These are phyloP conservation scores for Pseudogymnoascus sp. DNA, from an alignment of 2,329 filamentous ascomycete species.

Conservation along the genomic window DNA sequence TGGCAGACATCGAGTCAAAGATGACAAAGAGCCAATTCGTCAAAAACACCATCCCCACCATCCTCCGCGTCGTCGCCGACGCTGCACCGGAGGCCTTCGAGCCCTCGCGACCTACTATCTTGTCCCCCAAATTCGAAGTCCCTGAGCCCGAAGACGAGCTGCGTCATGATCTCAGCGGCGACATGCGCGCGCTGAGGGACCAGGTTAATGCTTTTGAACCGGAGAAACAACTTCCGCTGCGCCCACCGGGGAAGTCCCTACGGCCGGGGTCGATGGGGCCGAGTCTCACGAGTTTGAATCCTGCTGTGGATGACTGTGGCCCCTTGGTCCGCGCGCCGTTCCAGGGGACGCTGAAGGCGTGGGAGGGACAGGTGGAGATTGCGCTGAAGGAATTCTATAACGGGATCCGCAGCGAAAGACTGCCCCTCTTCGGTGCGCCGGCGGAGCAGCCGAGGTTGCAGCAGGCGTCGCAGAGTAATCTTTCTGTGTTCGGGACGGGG, in stretches of 20 bases:
- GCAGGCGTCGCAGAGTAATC: constrained; percentile 46
- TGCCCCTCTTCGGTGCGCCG: constrained; percentile 74
- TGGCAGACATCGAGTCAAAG: constrained; percentile 91
- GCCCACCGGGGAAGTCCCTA: constrained; percentile 16
- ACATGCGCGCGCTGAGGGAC: neutral
- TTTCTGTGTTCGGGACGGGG: constrained; percentile 59
- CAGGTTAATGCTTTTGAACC: neutral
- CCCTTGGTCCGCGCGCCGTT: constrained; percentile 72
- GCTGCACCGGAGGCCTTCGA: constrained; percentile 61
- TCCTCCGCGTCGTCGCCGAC: constrained; percentile 67
- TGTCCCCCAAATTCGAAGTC: constrained; percentile 28
- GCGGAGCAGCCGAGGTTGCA: constrained; percentile 34
- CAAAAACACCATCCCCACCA: constrained; percentile 90
- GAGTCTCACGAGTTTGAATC: constrained; percentile 17
- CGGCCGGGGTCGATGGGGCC: constrained; percentile 29
- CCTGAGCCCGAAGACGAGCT: constrained; percentile 18
- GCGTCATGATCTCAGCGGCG: constrained; percentile 7
- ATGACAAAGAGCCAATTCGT: constrained; percentile 95
- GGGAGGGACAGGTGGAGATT: constrained; percentile 84
- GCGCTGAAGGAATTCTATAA: constrained; percentile 87
- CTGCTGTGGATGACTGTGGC: constrained; percentile 50
- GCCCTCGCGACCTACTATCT: constrained; percentile 40
- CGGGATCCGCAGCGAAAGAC: constrained; percentile 77
- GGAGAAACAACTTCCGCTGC: neutral
- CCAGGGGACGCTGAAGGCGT: constrained; percentile 65